These are phyloP conservation scores for Ophiostoma angusticollis DNA, from an alignment of 2,329 filamentous ascomycete genomes.

Conservation along the genomic window DNA sequence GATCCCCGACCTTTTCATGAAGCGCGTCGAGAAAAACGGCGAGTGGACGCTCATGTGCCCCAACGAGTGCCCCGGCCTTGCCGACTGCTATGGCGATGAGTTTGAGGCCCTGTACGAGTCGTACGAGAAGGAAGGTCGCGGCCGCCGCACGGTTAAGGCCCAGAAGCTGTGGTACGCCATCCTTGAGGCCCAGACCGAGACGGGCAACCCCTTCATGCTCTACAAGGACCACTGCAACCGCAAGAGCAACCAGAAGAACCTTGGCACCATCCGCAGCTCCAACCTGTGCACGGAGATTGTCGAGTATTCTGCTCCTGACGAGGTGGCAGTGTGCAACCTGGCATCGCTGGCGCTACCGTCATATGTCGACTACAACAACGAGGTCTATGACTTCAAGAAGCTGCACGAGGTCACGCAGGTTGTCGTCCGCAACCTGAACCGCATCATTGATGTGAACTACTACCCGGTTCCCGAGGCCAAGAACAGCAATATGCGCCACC, in stretches of 20 bases:
- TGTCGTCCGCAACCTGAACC: constrained; percentile 91
- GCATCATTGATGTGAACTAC: constrained; percentile 95
- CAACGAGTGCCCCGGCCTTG: constrained; percentile 86
- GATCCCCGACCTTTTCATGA: constrained; percentile 99
- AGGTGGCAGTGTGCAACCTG: constrained; percentile 97
- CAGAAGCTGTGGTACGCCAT: constrained; percentile 99
- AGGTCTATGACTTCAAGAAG: constrained; percentile 89
- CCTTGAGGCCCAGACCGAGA: constrained; percentile 95
- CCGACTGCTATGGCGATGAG: constrained; percentile 94
- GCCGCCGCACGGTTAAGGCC: constrained; percentile 83
- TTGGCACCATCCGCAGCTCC: constrained; percentile 95
- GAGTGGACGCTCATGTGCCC: constrained; percentile 98
- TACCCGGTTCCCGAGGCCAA: constrained; percentile 91
- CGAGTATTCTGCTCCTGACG: constrained; percentile 92
- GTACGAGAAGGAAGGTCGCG: constrained; percentile 80
- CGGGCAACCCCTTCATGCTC: constrained; percentile 97
- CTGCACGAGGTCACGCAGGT: constrained; percentile 89
- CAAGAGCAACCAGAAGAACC: constrained; percentile 99
- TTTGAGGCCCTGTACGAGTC: constrained; percentile 89
- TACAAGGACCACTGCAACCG: constrained; percentile 98
- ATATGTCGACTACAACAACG: constrained; percentile 75
- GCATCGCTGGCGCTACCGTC: constrained; percentile 86
- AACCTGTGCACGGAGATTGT: constrained; percentile 98
- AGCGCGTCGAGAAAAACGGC: constrained; percentile 91
- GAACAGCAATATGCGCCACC: constrained; percentile 95